Evolutionary conservation across 2,329 filamentous ascomycete genomes (phyloP).

Genomic region (Corniculantispora saksenae): DNA sequence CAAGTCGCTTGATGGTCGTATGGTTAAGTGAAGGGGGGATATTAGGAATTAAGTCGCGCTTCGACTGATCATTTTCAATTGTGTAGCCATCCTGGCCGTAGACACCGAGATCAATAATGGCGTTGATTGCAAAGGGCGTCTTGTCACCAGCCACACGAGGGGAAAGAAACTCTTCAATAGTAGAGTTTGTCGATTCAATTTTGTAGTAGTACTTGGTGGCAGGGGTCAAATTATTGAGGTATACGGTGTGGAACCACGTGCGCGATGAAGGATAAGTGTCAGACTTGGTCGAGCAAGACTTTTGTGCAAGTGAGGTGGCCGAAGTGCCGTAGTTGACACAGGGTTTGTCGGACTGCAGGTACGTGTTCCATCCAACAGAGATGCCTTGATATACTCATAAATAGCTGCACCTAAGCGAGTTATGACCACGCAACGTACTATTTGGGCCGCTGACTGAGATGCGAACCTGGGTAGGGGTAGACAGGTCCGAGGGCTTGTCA

Average conservation of each 20-base stretch:
- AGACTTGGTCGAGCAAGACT: constrained; percentile 47
- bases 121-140: constrained; percentile 53
- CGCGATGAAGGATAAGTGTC: constrained; percentile 55
- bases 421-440: constrained; percentile 36
- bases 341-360: constrained; percentile 42
- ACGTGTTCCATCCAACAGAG: constrained; percentile 60
- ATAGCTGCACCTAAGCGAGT: not conserved
- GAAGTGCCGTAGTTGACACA: constrained; percentile 56
- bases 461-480: constrained; percentile 56
- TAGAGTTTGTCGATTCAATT: constrained; percentile 58
- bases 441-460: constrained; percentile 51
- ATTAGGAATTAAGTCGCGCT: constrained; percentile 50
- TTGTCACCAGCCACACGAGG: constrained; percentile 48
- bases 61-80: constrained; percentile 42
- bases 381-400: constrained; percentile 39
- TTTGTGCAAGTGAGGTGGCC: constrained; percentile 35
- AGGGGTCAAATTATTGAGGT: constrained; percentile 47
- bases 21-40: constrained; percentile 55
- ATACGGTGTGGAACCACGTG: constrained; percentile 53
- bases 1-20: constrained; percentile 58
- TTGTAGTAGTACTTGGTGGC: constrained; percentile 63
- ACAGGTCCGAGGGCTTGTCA: constrained; percentile 47
- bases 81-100: constrained; percentile 36
- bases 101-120: constrained; percentile 54
- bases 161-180: constrained; percentile 49